Evolutionary conservation across 768 basidiomycete genomes (phyloP).

Genomic region (Paxillus ammoniavirescens): DNA sequence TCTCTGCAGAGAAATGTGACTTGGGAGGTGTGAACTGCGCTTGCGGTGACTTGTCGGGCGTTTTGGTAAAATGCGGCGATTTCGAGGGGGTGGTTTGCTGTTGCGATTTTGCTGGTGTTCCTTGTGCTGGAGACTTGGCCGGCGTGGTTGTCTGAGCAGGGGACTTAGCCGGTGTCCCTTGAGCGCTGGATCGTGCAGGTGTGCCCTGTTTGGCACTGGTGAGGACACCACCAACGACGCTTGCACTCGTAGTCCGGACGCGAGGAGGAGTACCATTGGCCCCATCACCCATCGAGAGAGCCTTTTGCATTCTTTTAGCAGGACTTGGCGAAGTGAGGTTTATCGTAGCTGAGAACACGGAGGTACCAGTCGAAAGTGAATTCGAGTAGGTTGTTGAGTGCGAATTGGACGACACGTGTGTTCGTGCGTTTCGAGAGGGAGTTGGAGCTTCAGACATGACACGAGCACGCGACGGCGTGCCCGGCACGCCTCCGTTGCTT

Average conservation of each 20-base stretch:
- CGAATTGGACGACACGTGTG: slow-evolving; percentile 17
- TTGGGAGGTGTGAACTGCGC: slow-evolving; percentile 21
- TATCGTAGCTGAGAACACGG: slow-evolving; percentile 32
- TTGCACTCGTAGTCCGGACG: slow-evolving; percentile 17
- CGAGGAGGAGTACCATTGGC: slow-evolving; percentile 6
- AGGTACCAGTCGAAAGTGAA: slow-evolving; percentile 22
- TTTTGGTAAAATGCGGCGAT: slow-evolving; percentile 20
- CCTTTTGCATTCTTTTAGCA: slow-evolving; percentile 25
- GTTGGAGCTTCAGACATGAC: slow-evolving; percentile 43
- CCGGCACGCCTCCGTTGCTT: slow-evolving; percentile 23
- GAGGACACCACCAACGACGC: slow-evolving; percentile 2
- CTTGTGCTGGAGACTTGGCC: slow-evolving; percentile 12
- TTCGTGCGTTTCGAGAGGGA: slow-evolving; percentile 23
- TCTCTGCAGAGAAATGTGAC: slow-evolving; percentile 15
- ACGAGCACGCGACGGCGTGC: slow-evolving; percentile 39
- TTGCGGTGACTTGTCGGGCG: slow-evolving; percentile 20
- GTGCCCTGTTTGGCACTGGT: slow-evolving; percentile 13
- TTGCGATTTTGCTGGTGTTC: slow-evolving; percentile 21
- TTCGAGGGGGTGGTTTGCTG: slow-evolving; percentile 20
- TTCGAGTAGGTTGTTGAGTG: slow-evolving; percentile 25
- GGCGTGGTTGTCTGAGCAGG: slow-evolving; percentile 17
- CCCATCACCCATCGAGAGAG: slow-evolving; percentile 24
- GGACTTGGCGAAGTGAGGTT: slow-evolving; percentile 43
- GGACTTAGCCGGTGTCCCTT: slow-evolving; percentile 15
- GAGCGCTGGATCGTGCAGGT: slow-evolving; percentile 10